These are phyloP conservation scores for Penicillium nucicola DNA, from an alignment of 495 filamentous ascomycete genomes.

Conservation along the genomic window DNA sequence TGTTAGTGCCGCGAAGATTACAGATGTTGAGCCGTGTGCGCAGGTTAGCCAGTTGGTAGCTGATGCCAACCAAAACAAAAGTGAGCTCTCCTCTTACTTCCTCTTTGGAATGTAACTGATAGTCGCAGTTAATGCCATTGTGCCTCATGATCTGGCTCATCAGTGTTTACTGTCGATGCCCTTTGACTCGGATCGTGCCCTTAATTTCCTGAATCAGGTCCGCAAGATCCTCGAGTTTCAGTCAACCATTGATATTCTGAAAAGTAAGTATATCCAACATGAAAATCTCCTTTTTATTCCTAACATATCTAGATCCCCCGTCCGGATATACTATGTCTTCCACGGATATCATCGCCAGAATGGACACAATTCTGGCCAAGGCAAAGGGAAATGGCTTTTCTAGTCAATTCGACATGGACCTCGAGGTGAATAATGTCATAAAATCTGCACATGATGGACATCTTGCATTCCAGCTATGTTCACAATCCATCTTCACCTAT, in stretches of 20 bases:
- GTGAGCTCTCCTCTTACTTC: constrained; percentile 7
- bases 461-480: constrained; percentile 31
- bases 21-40: constrained; percentile 25
- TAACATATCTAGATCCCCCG: constrained; percentile 40
- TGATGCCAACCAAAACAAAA: constrained; percentile 13
- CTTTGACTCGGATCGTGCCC: constrained; percentile 50
- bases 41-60: constrained; percentile 18
- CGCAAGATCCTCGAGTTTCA: constrained; percentile 58
- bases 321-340: constrained; percentile 51
- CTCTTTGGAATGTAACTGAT: constrained; percentile 7
- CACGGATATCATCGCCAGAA: constrained; percentile 45
- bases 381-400: constrained; percentile 31
- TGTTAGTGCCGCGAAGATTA: constrained; percentile 8
- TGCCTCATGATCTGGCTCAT: constrained; percentile 35
- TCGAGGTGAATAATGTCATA: constrained; percentile 38
- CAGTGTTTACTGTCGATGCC: constrained; percentile 55
- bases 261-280: constrained; percentile 12
- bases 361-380: constrained; percentile 42
- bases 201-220: constrained; percentile 50
- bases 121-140: constrained; percentile 11
- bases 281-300: not conserved
- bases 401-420: constrained; percentile 52
- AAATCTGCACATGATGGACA: constrained; percentile 49
- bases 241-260: constrained; percentile 51
- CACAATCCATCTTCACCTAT: constrained; percentile 24